A percentile compares a stretch with the other conserved stretches of the same genome.
Conservation (phyloP, 768 basidiomycete genomes). For the Russula earlei region DNA sequence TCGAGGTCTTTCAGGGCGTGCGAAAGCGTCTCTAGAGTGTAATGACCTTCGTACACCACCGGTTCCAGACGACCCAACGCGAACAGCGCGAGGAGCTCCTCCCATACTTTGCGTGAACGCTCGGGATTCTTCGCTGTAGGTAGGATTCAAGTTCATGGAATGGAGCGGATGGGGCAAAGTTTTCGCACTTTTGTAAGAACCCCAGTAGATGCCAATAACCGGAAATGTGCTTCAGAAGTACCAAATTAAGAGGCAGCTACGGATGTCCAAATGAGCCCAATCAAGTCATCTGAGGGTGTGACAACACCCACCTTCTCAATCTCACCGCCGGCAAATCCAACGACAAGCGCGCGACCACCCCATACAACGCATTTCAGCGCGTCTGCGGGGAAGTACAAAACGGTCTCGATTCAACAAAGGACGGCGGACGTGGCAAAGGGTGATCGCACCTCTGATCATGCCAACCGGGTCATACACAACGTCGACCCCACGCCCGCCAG, state of each 20-base stretch:
- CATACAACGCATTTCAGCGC: slow-evolving; percentile 88
- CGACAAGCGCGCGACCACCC: slow-evolving; percentile 87
- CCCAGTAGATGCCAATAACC: slow-evolving; percentile 1
- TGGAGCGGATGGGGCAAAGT: neutral
- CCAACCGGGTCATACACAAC: slow-evolving; percentile 86
- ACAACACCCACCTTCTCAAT: slow-evolving; percentile 61
- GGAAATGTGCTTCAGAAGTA: slow-evolving; percentile 26
- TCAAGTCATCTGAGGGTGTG: too few species aligned
- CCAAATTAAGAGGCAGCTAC: slow-evolving; percentile 67
- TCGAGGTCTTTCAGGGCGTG: slow-evolving; percentile 73
- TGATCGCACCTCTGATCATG: slow-evolving; percentile 47
- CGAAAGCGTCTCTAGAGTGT: slow-evolving; percentile 53
- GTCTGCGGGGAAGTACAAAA: slow-evolving; percentile 37
- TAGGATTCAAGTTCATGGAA: neutral
- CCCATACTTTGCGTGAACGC: slow-evolving; percentile 62
- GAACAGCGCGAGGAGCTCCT: slow-evolving; percentile 63
- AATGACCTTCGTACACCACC: slow-evolving; percentile 59
- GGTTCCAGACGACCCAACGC: slow-evolving; percentile 55
- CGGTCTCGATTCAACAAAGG: neutral
- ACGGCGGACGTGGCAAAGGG: neutral
- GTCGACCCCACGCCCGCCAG: slow-evolving; percentile 76
- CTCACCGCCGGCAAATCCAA: slow-evolving; percentile 80
- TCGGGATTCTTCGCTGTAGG: slow-evolving; percentile 52
- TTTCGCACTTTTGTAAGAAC: neutral
- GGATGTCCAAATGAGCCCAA: neutral